Conservation (phyloP, 495 filamentous ascomycete species). For the Penicillium taxi region DNA sequence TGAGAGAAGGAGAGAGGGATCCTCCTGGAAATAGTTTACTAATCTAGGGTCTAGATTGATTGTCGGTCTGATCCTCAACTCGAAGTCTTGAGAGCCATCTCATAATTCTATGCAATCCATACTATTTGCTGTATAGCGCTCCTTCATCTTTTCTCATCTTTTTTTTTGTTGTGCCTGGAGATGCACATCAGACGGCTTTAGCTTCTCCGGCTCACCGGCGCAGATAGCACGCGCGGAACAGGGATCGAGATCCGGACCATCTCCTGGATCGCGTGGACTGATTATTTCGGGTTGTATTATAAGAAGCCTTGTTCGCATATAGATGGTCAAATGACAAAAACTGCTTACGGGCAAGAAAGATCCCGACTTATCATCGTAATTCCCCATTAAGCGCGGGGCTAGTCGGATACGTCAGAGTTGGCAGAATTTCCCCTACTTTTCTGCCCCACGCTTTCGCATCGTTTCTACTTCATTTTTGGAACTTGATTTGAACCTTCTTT, state of each 20-base stretch:
- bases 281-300: slow-evolving; percentile 17
- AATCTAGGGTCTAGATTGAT: slow-evolving; percentile 40
- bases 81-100: slow-evolving; percentile 27
- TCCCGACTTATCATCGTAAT: slow-evolving; percentile 25
- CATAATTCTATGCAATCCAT: slow-evolving; percentile 1
- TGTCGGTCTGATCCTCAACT: slow-evolving; percentile 51
- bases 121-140: slow-evolving; percentile 2
- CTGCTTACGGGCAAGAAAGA: slow-evolving; percentile 10
- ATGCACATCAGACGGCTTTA: background rate
- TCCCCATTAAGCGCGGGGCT: slow-evolving; percentile 18
- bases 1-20: background rate
- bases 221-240: slow-evolving; percentile 1
- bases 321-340: slow-evolving; percentile 16
- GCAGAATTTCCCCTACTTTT: slow-evolving; percentile 13
- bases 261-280: slow-evolving; percentile 11
- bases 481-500: slow-evolving; percentile 9
- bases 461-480: slow-evolving; percentile 1
- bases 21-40: slow-evolving; percentile 10
- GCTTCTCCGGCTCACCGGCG: background rate
- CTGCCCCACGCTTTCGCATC: slow-evolving; percentile 15
- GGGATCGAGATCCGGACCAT: slow-evolving; percentile 12
- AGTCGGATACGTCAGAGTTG: slow-evolving; percentile 24
- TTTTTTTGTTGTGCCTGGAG: no score
- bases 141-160: background rate
- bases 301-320: slow-evolving; percentile 14